Evolutionary conservation across 2,329 filamentous ascomycete genomes (phyloP).

Genomic region (Diplodia scrobiculata): DNA sequence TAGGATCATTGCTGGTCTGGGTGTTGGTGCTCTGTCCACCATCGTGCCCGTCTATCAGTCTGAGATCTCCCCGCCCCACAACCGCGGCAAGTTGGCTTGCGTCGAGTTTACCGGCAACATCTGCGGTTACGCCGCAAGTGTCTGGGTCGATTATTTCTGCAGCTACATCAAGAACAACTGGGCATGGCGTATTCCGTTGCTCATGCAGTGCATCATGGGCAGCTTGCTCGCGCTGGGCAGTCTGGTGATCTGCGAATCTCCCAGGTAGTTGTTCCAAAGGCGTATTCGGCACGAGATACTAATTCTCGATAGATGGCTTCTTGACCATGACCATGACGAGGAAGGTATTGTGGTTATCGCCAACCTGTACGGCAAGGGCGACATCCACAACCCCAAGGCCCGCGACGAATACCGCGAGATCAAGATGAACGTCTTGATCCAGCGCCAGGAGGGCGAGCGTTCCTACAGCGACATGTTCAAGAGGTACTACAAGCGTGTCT

Average conservation of each 20-base stretch:
- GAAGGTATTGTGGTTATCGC: slow-evolving; percentile 98
- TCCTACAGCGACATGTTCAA: slow-evolving; percentile 93
- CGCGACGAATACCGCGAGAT: slow-evolving; percentile 97
- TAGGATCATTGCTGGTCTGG: slow-evolving; percentile 55
- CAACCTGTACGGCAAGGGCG: slow-evolving; percentile 92
- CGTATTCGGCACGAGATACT: slow-evolving; percentile 33
- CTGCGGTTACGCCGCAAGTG: slow-evolving; percentile 89
- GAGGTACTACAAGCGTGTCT: slow-evolving; percentile 85
- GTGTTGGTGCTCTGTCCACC: slow-evolving; percentile 54
- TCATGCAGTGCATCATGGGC: slow-evolving; percentile 96
- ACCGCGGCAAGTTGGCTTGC: slow-evolving; percentile 90
- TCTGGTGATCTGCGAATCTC: slow-evolving; percentile 92
- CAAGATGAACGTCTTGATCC: slow-evolving; percentile 94
- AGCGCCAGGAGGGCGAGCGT: slow-evolving; percentile 92
- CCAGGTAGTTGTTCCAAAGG: slow-evolving; percentile 62
- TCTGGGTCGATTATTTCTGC: slow-evolving; percentile 98
- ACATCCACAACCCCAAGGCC: slow-evolving; percentile 90
- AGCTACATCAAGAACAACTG: slow-evolving; percentile 81
- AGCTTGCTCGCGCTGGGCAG: slow-evolving; percentile 80
- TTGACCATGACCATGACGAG: slow-evolving; percentile 97
- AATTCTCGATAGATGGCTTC: slow-evolving; percentile 70
- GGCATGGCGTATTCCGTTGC: slow-evolving; percentile 86
- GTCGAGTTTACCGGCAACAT: slow-evolving; percentile 99
- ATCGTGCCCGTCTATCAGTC: slow-evolving; percentile 59
- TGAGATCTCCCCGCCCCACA: slow-evolving; percentile 82